phyloP scores from a whole-genome alignment of 2,329 filamentous ascomycete genomes.

The Verticillium nonalfalfae region DNA sequence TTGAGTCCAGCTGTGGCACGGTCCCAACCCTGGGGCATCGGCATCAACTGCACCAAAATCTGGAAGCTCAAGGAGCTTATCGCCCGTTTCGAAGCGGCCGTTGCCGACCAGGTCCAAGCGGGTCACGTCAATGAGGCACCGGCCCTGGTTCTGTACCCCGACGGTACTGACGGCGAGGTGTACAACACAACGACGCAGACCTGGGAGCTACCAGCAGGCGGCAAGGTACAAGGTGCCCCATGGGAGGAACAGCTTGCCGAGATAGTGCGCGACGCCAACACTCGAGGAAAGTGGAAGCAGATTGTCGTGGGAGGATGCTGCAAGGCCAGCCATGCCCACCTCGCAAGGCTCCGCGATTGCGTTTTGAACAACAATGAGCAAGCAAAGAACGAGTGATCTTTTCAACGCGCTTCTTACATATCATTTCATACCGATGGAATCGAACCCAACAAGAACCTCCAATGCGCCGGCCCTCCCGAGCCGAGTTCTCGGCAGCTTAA shows the following conservation, averaged over 20 bases:
- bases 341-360: slow-evolving; percentile 6
- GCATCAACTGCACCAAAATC: slow-evolving; percentile 65
- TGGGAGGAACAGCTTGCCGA: slow-evolving; percentile 41
- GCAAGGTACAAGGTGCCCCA: slow-evolving; percentile 16
- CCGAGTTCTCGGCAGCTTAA: neutral
- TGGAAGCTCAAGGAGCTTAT: slow-evolving; percentile 52
- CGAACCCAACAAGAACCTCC: neutral
- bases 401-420: neutral
- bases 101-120: slow-evolving; percentile 28
- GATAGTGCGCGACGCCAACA: slow-evolving; percentile 29
- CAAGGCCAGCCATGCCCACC: slow-evolving; percentile 30
- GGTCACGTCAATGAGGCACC: slow-evolving; percentile 35
- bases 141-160: slow-evolving; percentile 58
- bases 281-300: slow-evolving; percentile 31
- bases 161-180: slow-evolving; percentile 61
- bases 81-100: slow-evolving; percentile 43
- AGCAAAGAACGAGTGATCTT: neutral
- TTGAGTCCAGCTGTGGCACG: slow-evolving; percentile 19
- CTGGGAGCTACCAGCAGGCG: slow-evolving; percentile 43
- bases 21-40: slow-evolving; percentile 51
- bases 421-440: neutral
- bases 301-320: slow-evolving; percentile 50
- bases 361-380: neutral
- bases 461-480: neutral
- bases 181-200: slow-evolving; percentile 58